Evolutionary conservation across 768 basidiomycete genomes (phyloP), one percentile per base, ranked within the genome.

Genomic region (Lepiota brunneoincarnata): DNA sequence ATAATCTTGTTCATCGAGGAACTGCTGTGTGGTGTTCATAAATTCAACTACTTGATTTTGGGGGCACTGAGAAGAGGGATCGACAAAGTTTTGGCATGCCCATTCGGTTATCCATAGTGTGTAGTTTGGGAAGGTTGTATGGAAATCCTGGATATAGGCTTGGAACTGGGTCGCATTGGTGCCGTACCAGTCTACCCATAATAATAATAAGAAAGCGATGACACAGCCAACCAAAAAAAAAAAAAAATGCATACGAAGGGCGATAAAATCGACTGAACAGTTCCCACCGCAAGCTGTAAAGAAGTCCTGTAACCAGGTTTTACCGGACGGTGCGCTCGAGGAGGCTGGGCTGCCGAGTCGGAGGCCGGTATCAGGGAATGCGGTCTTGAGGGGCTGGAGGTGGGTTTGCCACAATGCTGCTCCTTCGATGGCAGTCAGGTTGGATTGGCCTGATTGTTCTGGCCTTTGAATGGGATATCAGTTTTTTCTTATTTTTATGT

Each of bases 51-150:
- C 67, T 20, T 82, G 75, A 4, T 75, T 63, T 26, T 64, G 56
- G 0, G 77, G 72, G 54, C 81, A 83, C 61, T 83, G 80, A 6
- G 60, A 63, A 21, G 65, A 57, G 2, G 60, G 48, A 42, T 76
- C 60, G 56, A 72, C 74, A 67, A 70, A 79, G 55, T 80, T 79
- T 64, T 80, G 79, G 58, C 79, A 81, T 0, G 78, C 77, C 79
- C 80, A 83, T 60, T 84, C 83, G 1, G 83, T 84, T 0, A 84
- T 75, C 82, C 82, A 84, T 14, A 84, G 64, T 3, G 80, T 75
- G 34, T 67, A 67, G 49, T 80, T 68, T 9, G 31, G 31, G 64
- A 82, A 84, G 4, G 78, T 77, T 9, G 71, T 51, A 59, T 81
- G 72, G 59, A 76, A 82, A 62, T 81, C 77, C 45, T 72, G 63